Evolutionary conservation across 441 rosid species (phyloP).

Genomic region (Syzygium malaccense): DNA sequence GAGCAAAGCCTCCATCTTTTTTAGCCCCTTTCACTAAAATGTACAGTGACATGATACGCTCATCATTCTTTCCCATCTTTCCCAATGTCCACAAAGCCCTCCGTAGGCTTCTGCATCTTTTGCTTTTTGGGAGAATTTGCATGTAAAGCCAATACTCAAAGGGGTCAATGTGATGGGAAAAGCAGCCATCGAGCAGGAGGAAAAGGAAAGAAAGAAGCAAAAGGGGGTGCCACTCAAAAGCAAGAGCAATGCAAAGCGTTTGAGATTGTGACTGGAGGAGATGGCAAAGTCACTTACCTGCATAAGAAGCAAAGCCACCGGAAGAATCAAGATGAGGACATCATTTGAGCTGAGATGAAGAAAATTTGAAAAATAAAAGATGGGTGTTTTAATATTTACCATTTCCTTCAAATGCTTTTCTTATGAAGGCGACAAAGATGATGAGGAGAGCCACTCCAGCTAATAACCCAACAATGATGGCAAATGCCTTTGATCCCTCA

Average conservation of each 20-base stretch:
- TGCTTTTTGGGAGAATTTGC: neutral
- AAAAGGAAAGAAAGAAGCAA: neutral
- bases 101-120: neutral
- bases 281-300: neutral
- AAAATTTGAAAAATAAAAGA: neutral
- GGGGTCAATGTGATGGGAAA: neutral
- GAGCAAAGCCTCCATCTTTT: neutral
- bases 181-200: neutral
- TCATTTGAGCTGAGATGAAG: neutral
- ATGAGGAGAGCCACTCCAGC: slow-evolving; percentile 11
- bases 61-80: neutral
- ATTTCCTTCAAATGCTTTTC: neutral
- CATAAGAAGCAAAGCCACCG: neutral
- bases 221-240: neutral
- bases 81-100: neutral
- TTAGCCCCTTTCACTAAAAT: neutral
- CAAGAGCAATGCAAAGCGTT: neutral
- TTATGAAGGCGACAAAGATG: slow-evolving; percentile 1
- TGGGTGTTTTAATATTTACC: neutral
- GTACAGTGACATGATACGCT: neutral
- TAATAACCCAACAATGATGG: slow-evolving; percentile 7
- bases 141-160: neutral
- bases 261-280: neutral
- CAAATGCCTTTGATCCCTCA: slow-evolving; percentile 8
- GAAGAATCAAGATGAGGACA: neutral